Evolutionary conservation across 129 eudicot species (phyloP), one percentile per base, ranked within the genome.

Genomic region (Smallanthus sonchifolius): DNA sequence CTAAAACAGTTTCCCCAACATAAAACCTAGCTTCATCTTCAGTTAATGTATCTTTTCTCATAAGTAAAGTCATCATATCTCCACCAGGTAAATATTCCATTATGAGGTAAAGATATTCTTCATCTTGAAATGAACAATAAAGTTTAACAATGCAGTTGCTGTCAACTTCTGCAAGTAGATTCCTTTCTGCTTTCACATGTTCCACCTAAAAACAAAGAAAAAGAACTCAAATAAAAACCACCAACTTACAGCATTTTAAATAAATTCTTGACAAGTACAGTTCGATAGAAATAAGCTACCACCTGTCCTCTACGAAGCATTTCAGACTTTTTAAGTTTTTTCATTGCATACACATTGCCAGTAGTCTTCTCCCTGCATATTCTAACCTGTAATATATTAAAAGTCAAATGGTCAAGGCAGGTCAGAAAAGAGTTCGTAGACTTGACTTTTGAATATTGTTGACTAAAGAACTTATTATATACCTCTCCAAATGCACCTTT

Each of bases 401-500:
- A 52, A 40, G 36, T 39, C 56, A 66, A 75, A 51, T 13, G 35
- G 80, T 75, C 66, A 65, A 65, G 6, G 65, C 65, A 75, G 44
- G 40, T 75, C 5, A 52, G 35, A 75, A 48, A 49, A 55, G 35
- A 62, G 73, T 51, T 52, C 39, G 54, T 10, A 32, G 65, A 65
- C 40, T 37, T 14, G 56, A 52, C 39, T 51, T 39, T 11, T 38
- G 44, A 16, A 37, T 64, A 64, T 37, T 1, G 47, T 36, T 64
- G 44, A 64, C 14, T 37, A 64, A 16, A 30, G 7, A 15, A 63
- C 39, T 39, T 38, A 64, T 37, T 6, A 4, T 63, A 79, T 79
- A 84, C 96, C 96, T 90, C 90, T 19, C 92, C 92, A 83, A 90
- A 90, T 44, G 96, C 96, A 79, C 96, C 96, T 79, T 89, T 87